Conservation (phyloP, 1,284 basidiomycete genomes). For the Trichosporon sp. region DNA sequence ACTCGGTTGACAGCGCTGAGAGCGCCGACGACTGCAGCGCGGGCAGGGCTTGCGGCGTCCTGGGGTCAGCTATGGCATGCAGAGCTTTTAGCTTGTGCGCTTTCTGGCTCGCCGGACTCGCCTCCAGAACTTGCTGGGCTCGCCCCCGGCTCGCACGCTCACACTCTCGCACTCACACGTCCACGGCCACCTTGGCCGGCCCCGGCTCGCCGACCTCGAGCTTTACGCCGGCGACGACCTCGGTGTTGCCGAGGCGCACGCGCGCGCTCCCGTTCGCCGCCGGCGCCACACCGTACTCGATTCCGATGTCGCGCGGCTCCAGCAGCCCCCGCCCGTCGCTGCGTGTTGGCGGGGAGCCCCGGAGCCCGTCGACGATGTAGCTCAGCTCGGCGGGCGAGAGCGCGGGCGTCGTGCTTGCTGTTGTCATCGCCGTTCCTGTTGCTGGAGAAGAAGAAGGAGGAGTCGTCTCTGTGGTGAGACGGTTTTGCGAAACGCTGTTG, state of each 20-base stretch:
- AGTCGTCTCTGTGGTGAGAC: too few species aligned
- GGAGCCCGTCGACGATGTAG: constrained; percentile 45
- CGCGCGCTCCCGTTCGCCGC: constrained; percentile 46
- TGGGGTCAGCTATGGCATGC: constrained; percentile 17
- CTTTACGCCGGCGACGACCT: constrained; percentile 46
- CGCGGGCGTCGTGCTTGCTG: constrained; percentile 15
- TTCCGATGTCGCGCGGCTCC: constrained; percentile 32
- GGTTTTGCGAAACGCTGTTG: too few species aligned
- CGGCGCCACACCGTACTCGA: constrained; percentile 45
- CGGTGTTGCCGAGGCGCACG: constrained; percentile 40
- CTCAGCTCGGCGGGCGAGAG: constrained; percentile 47
- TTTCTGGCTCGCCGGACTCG: too few species aligned
- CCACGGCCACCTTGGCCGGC: constrained; percentile 45
- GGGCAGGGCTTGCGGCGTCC: constrained; percentile 47
- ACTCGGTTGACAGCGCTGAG: constrained; percentile 32
- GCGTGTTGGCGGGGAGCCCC: constrained; percentile 39
- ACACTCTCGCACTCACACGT: constrained; percentile 39
- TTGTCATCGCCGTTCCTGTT: too few species aligned
- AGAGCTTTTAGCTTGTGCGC: too few species aligned
- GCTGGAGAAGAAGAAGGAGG: too few species aligned
- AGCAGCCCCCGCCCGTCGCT: constrained; percentile 39
- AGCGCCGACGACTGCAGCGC: constrained; percentile 23
- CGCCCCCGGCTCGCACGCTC: not conserved
- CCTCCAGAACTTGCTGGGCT: too few species aligned
- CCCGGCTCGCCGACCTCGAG: constrained; percentile 43